A percentile compares a stretch with the other conserved stretches of the same genome.
These are phyloP conservation scores for Helicocarpus griseus DNA, from an alignment of 2,329 filamentous ascomycete genomes.

Conservation along the genomic window DNA sequence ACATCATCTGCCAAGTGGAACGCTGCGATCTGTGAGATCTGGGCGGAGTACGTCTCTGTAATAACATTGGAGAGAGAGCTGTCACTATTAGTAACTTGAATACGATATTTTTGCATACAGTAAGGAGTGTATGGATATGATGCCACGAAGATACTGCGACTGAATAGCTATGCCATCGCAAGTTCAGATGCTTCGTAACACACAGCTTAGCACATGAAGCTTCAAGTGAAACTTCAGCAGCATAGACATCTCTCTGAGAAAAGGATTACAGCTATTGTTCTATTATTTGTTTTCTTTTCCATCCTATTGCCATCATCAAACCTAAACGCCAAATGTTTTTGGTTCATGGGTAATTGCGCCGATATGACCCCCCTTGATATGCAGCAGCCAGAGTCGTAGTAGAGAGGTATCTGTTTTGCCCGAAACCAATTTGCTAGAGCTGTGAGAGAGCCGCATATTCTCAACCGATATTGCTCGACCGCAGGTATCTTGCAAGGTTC, in stretches of 20 bases:
- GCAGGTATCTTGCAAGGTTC: slow-evolving; percentile 43
- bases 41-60: no score
- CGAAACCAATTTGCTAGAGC: background rate
- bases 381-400: background rate
- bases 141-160: no score
- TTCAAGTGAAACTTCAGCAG: no score
- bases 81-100: background rate
- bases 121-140: no score
- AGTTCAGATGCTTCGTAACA: no score
- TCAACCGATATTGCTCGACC: slow-evolving; percentile 25
- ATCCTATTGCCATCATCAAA: background rate
- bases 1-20: background rate
- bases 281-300: background rate
- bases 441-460: background rate
- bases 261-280: background rate
- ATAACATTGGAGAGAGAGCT: no score
- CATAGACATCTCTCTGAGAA: background rate
- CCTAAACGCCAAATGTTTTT: background rate
- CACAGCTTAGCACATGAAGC: no score
- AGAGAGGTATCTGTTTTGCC: background rate
- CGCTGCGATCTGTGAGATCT: background rate
- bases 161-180: no score
- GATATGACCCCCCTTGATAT: background rate
- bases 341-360: background rate
- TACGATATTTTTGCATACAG: no score